Percentiles rank a stretch among this genome's conserved stretches.
Conservation (phyloP, 2,329 filamentous ascomycete species). For the Pseudogymnoascus sp. region DNA sequence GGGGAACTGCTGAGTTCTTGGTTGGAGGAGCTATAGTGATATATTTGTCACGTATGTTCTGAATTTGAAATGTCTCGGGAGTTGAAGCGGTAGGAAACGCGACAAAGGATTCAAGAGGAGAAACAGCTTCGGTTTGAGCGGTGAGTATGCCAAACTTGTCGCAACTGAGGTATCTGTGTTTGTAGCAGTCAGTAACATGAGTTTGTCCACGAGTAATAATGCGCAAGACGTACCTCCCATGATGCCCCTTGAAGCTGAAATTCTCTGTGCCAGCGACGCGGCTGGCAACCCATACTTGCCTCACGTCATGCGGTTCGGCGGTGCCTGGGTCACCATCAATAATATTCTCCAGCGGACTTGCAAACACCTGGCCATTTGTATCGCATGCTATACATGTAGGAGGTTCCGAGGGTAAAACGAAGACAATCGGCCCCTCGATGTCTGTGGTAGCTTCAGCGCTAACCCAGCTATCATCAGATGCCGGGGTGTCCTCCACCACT, state of each 20-base stretch:
- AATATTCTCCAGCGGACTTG: constrained; percentile 74
- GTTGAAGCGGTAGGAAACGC: constrained; percentile 55
- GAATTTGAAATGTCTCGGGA: constrained; percentile 63
- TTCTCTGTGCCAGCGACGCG: constrained; percentile 71
- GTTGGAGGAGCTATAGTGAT: constrained; percentile 51
- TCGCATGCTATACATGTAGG: constrained; percentile 76
- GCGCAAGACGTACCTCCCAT: constrained; percentile 56
- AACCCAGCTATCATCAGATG: constrained; percentile 81
- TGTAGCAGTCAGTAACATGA: constrained; percentile 9
- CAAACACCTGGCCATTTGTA: constrained; percentile 76
- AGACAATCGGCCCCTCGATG: constrained; percentile 70
- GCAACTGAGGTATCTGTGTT: constrained; percentile 66
- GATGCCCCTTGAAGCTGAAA: constrained; percentile 80
- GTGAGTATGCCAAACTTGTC: constrained; percentile 73
- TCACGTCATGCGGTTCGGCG: constrained; percentile 89
- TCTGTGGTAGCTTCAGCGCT: constrained; percentile 67
- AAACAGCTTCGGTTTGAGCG: constrained; percentile 72
- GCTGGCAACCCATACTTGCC: constrained; percentile 91
- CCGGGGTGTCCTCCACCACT: constrained; percentile 20
- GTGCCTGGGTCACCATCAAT: constrained; percentile 73
- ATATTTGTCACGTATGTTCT: constrained; percentile 64
- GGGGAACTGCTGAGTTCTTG: constrained; percentile 43
- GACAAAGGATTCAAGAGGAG: constrained; percentile 72
- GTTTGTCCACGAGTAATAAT: not conserved
- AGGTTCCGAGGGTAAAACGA: constrained; percentile 69